Conservation (phyloP, 73 alveolate genomes). For the Loxodes magnus region DNA sequence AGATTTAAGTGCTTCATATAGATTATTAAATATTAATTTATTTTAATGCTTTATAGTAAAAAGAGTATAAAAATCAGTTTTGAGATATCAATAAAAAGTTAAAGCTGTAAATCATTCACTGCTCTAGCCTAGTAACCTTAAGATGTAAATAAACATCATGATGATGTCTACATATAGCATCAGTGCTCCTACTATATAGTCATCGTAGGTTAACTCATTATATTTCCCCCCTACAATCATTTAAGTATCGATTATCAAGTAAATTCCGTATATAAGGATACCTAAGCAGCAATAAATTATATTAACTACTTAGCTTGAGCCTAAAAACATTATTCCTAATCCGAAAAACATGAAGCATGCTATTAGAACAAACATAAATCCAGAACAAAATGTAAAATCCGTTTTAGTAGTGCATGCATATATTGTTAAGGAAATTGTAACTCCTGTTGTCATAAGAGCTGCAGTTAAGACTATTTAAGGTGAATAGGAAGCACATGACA, state of each 20-base stretch:
- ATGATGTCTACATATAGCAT: slow-evolving; percentile 33
- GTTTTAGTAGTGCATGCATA: slow-evolving; percentile 73
- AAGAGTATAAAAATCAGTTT: no score
- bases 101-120: no score
- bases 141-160: slow-evolving; percentile 17
- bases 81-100: no score
- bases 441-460: slow-evolving; percentile 70
- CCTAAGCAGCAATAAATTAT: slow-evolving; percentile 2
- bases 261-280: slow-evolving; percentile 41
- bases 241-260: slow-evolving; percentile 56
- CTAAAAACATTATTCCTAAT: slow-evolving; percentile 20
- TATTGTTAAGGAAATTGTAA: slow-evolving; percentile 63
- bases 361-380: slow-evolving; percentile 21
- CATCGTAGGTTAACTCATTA: slow-evolving; percentile 18
- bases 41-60: no score
- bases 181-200: slow-evolving; percentile 29
- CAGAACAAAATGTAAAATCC: slow-evolving; percentile 76
- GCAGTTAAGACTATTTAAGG: slow-evolving; percentile 67
- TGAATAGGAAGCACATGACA: slow-evolving; percentile 42
- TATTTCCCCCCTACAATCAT: slow-evolving; percentile 38
- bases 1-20: no score
- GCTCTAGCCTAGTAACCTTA: neutral
- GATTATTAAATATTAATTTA: no score
- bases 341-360: slow-evolving; percentile 35
- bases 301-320: neutral